Conservation (phyloP, 495 filamentous ascomycete genomes). For the Bryoglossum gracile region DNA sequence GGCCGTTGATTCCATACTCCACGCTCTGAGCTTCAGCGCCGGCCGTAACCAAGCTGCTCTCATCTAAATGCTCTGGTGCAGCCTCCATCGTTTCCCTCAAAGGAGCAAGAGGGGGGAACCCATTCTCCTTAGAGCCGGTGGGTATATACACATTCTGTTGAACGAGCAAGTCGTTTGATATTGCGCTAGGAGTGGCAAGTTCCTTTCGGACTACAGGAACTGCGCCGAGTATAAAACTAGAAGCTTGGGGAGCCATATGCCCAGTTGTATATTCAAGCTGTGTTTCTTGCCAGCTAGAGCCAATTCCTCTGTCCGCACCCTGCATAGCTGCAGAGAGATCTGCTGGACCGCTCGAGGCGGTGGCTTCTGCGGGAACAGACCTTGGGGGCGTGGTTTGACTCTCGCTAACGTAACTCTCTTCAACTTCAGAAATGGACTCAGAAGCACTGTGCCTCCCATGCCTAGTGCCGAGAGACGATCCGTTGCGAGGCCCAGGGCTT, state of each 20-base stretch:
- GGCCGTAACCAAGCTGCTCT: slow-evolving; percentile 23
- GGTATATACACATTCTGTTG: neutral
- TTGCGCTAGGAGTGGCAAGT: neutral
- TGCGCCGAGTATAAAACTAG: slow-evolving; percentile 13
- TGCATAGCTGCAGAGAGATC: slow-evolving; percentile 21
- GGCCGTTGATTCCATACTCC: slow-evolving; percentile 9
- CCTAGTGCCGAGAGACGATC: slow-evolving; percentile 17
- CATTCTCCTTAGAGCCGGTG: slow-evolving; percentile 10
- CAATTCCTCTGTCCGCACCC: slow-evolving; percentile 22
- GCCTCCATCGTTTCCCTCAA: slow-evolving; percentile 31
- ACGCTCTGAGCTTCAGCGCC: slow-evolving; percentile 9
- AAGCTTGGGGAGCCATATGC: slow-evolving; percentile 3
- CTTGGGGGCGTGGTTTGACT: slow-evolving; percentile 5
- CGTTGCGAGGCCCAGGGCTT: slow-evolving; percentile 17
- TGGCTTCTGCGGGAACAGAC: slow-evolving; percentile 15
- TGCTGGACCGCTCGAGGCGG: no score
- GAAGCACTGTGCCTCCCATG: slow-evolving; percentile 22
- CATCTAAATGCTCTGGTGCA: slow-evolving; percentile 30
- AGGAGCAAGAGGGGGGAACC: slow-evolving; percentile 29
- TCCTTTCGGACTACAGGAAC: slow-evolving; percentile 12
- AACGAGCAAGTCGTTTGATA: neutral
- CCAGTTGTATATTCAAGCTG: no score
- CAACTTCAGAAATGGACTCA: slow-evolving; percentile 31
- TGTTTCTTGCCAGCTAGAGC: no score
- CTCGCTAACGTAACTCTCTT: slow-evolving; percentile 23